These are phyloP conservation scores for Zygosaccharomyces bisporus DNA, from an alignment of 805 yeast genomes.

Conservation along the genomic window DNA sequence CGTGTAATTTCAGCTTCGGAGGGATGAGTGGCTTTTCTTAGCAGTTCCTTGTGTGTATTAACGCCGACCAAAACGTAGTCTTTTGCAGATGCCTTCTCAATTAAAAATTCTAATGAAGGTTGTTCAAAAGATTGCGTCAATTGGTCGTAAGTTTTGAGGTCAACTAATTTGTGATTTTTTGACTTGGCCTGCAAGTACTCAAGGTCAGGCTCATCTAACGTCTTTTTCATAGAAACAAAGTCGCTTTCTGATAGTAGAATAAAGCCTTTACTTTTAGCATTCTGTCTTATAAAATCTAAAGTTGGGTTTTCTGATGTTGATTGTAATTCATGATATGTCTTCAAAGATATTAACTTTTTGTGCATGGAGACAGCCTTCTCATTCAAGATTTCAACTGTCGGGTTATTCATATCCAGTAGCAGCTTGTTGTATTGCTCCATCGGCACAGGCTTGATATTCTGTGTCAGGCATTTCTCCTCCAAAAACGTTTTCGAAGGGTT, in stretches of 20 bases:
- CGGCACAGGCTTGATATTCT: conserved; percentile 16
- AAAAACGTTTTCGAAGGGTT: conserved; percentile 24
- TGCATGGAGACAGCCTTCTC: conserved; percentile 18
- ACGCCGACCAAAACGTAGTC: conserved; percentile 24
- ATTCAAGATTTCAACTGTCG: conserved; percentile 11
- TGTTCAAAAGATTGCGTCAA: not conserved
- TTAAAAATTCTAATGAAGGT: conserved; percentile 28
- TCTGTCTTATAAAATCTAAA: conserved; percentile 17
- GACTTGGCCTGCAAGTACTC: conserved; percentile 16
- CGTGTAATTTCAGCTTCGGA: conserved; percentile 12
- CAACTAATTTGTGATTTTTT: conserved; percentile 7
- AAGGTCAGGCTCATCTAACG: conserved; percentile 14
- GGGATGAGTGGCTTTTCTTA: conserved; percentile 15
- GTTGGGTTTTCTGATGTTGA: conserved; percentile 12
- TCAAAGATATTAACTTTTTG: conserved; percentile 16
- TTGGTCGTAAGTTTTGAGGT: not conserved
- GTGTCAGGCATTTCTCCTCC: conserved; percentile 19
- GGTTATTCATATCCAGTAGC: conserved; percentile 7
- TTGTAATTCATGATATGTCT: conserved; percentile 12
- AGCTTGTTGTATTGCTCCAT: conserved; percentile 11
- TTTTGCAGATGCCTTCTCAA: conserved; percentile 25
- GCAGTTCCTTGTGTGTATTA: conserved; percentile 16
- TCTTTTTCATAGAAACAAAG: conserved; percentile 1
- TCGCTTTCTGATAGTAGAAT: conserved; percentile 7
- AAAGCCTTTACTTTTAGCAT: conserved; percentile 15